Evolutionary conservation across 2,329 filamentous ascomycete genomes (phyloP), one percentile per base, ranked within the genome.

Genomic region (Apiospora phragmitis): DNA sequence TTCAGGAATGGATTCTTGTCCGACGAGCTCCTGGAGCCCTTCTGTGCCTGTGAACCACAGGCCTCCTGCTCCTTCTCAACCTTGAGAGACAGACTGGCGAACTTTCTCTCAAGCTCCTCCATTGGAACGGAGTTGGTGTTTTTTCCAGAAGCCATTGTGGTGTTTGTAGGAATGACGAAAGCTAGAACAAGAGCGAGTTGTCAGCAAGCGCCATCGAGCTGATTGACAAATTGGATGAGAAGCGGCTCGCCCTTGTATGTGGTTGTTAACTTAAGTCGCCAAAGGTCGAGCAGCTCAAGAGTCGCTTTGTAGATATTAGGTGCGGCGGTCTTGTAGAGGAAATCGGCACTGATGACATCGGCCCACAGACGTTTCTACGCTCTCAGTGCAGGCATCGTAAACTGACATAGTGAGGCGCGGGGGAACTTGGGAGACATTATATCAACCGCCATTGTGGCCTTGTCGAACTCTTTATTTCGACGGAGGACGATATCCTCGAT

Each of bases 301-400:
- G 59, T 42, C 0, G 35, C 18, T 12, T 42, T 38, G 32, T 26
- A 41, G 21, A 42, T 42, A 12, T 41, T 38, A 9, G 62, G 69
- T 0, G 72, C 68, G 18, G 72, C 70, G 3, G 71, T 71, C 4
- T 70, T 55, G 1, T 70, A 59, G 2, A 75, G 69, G 49, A 75
- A 75, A 24, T 74, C 73, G 11, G 73, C 71, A 14, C 70, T 55
- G 72, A 75, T 75, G 8, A 72, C 66, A n/a, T 75, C 74, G 18
- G 71, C 67, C 74, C 73, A 73, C 1, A 55, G 65, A 45, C 70
- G 71, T n/a, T 69, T 69, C 68, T 75, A 72, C 3, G 68, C 67
- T 26, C 66, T 74, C 32, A 68, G 73, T 16, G 71, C 67, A 2
- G 71, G 68, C 1, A 69, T 70, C 7, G 69, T 72, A 11, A n/a